Base-by-base conservation (phyloP, 2,329 filamentous ascomycete species). In the Cytospora piceae region DNA sequence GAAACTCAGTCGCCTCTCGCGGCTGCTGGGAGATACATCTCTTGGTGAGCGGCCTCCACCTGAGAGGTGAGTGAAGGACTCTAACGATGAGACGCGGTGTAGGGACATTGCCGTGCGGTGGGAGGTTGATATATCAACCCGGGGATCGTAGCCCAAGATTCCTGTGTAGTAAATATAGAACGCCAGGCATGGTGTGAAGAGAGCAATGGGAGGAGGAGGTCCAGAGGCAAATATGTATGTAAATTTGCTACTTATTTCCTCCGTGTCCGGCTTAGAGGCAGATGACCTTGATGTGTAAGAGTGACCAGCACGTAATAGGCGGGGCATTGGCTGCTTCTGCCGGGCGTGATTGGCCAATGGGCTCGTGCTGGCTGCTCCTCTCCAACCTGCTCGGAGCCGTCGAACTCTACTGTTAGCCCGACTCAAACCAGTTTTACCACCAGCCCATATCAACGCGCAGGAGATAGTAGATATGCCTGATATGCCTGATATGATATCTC, bases 51-150 rank as follows among this genome's bases (percentile, higher is more conserved):
- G 72, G 37, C 73, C 74, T 37, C 80, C 79, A 39, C 71, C 68
- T n/a, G 75, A 75, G 31, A 78, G 64, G 65, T 76, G 77, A 63
- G 81, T 74, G 69, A 85, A 82, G 27, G 83, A 84, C 75, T 86
- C 83, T 67, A 86, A 77, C 58, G 83, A 84, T 24, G 77, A 77
- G 34, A 85, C 79, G 27, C 83, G 82, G 69, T 84, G 80, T 64
- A 86, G 73, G 70, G 83, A 85, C 83, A 85, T 85, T 69, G 34
- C 32, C 12, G 46, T 24, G 46, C 2, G 46, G 46, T 49, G 11
- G n/a, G 46, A 49, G n/a, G n/a, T 22, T 20, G 7, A 9, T n/a
- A 49, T 11, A 49, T 49, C 46, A 22, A 14, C 46, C 46, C 46
- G n/a, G 9, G 22, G n/a, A 22, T 22, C n/a, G n/a, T 49, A 24